A percentile compares a stretch with the other conserved stretches of the same genome.
Conservation (phyloP, 495 filamentous ascomycete species). For the Xylaria palmicola region DNA sequence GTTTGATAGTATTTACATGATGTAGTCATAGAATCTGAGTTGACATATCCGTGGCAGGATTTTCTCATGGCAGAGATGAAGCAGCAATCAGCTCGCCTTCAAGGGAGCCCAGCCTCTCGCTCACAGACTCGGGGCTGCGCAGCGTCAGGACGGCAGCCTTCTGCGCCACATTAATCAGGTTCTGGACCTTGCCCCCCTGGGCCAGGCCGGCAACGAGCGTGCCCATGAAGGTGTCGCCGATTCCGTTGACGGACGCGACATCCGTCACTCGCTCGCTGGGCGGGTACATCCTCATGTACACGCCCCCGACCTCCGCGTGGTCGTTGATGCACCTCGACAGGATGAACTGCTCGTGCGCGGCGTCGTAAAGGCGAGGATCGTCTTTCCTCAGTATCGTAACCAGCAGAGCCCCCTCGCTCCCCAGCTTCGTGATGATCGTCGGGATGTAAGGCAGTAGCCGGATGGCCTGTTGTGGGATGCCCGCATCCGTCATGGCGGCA, state of each 20-base stretch:
- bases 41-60: too few relatives aligned
- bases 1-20: too few relatives aligned
- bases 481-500: slow-evolving; percentile 65
- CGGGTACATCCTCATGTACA: slow-evolving; percentile 82
- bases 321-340: slow-evolving; percentile 56
- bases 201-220: slow-evolving; percentile 68
- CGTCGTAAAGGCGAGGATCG: slow-evolving; percentile 61
- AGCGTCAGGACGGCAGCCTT: slow-evolving; percentile 74
- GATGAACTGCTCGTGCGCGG: slow-evolving; percentile 64
- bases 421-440: slow-evolving; percentile 80
- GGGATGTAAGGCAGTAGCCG: slow-evolving; percentile 86
- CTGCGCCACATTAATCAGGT: slow-evolving; percentile 62
- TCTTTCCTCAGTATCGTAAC: slow-evolving; percentile 64
- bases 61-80: slow-evolving; percentile 1
- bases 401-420: slow-evolving; percentile 73
- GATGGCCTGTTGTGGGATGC: slow-evolving; percentile 77
- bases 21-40: too few relatives aligned
- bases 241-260: slow-evolving; percentile 88
- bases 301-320: slow-evolving; percentile 63
- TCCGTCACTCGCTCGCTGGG: slow-evolving; percentile 64
- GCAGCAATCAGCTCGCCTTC: slow-evolving; percentile 34
- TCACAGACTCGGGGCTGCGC: slow-evolving; percentile 70
- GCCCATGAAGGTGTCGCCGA: slow-evolving; percentile 89
- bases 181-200: slow-evolving; percentile 47
- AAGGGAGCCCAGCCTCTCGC: slow-evolving; percentile 39